Conservation (phyloP, 371 early-diverging fungal species). For the Mortierella sp. region DNA sequence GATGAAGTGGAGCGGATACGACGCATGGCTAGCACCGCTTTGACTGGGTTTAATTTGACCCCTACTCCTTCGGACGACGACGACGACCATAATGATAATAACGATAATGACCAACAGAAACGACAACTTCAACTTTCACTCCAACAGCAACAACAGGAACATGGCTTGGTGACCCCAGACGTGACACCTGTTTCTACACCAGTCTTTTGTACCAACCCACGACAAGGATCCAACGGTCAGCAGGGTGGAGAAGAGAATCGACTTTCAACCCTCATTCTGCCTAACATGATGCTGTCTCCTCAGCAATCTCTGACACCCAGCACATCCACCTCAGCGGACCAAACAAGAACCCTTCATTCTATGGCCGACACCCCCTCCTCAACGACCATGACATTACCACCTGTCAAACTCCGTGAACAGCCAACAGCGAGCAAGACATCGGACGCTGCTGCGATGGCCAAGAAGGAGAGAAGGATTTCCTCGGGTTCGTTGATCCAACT, state of each 20-base stretch:
- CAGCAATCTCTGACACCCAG: no score
- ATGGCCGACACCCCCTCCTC: no score
- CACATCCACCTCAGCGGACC: no score
- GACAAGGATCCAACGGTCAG: background rate
- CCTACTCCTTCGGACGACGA: background rate
- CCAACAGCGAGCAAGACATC: background rate
- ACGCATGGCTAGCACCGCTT: constrained; percentile 1
- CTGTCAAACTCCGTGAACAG: no score
- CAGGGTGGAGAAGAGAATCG: background rate
- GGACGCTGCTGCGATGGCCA: constrained; percentile 1
- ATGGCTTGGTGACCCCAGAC: constrained; percentile 17
- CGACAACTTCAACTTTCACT: no score
- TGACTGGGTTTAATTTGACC: background rate
- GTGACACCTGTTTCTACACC: constrained; percentile 21
- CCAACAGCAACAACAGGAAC: background rate
- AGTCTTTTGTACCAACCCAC: background rate
- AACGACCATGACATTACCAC: no score
- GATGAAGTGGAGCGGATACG: constrained; percentile 10
- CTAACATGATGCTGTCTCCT: no score
- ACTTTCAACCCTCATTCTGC: no score
- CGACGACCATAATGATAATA: background rate
- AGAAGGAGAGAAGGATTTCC: no score
- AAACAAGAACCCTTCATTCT: no score
- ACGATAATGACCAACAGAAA: no score
- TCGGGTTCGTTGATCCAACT: background rate